phyloP scores from a whole-genome alignment of 2,329 filamentous ascomycete species.

The Aspergillus pseudoglaucus region DNA sequence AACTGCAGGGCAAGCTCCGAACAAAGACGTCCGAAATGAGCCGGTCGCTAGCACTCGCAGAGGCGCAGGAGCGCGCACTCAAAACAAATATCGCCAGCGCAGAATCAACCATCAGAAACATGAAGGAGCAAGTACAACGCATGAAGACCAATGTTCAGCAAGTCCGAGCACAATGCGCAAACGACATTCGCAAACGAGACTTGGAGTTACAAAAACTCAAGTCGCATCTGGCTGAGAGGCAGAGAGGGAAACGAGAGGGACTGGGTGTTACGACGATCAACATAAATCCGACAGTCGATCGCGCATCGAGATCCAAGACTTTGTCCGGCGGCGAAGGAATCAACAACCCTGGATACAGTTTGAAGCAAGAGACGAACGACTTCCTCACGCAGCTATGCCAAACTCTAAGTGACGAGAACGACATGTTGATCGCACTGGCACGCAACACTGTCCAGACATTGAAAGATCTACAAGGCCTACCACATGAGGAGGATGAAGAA shows the following conservation, averaged over 20 bases:
- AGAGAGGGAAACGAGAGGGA: conserved; percentile 53
- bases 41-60: conserved; percentile 51
- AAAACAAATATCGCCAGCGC: conserved; percentile 65
- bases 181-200: conserved; percentile 85
- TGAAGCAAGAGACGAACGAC: conserved; percentile 82
- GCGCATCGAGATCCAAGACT: conserved; percentile 21
- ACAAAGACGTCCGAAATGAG: conserved; percentile 51
- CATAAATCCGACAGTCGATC: conserved; percentile 37
- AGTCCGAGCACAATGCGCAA: conserved; percentile 77
- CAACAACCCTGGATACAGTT: conserved; percentile 56
- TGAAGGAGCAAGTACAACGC: conserved; percentile 76
- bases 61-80: conserved; percentile 65
- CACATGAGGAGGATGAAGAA: conserved; percentile 19
- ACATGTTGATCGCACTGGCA: conserved; percentile 67
- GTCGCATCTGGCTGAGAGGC: conserved; percentile 68
- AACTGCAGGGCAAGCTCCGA: conserved; percentile 45
- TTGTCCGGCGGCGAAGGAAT: conserved; percentile 36
- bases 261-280: conserved; percentile 45
- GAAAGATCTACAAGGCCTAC: conserved; percentile 52
- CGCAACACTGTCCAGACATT: conserved; percentile 65
- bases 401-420: conserved; percentile 85
- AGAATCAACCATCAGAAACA: conserved; percentile 64
- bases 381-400: conserved; percentile 82
- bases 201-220: conserved; percentile 83
- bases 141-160: conserved; percentile 76